Evolutionary conservation across 1,284 basidiomycete species (phyloP).

Genomic region (Irpex lacteus): DNA sequence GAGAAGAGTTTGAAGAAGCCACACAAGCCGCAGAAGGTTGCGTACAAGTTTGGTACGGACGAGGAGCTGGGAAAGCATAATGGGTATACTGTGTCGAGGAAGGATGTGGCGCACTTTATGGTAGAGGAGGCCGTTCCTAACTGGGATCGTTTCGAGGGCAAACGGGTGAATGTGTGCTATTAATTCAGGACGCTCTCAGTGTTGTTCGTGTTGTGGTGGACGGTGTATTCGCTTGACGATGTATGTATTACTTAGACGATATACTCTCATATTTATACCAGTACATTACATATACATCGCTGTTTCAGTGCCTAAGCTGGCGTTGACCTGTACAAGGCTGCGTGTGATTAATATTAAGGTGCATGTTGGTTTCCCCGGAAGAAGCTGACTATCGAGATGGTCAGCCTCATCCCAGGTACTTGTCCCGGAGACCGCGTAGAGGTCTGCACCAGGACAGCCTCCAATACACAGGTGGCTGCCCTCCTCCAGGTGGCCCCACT

Average conservation of each 20-base stretch:
- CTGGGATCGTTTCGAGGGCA: conserved; percentile 54
- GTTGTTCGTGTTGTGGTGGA: background rate
- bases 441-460: conserved; percentile 9
- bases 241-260: too few species aligned
- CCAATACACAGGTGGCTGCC: background rate
- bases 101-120: conserved; percentile 67
- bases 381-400: background rate
- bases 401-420: conserved; percentile 1
- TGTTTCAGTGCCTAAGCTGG: too few species aligned
- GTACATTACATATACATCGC: too few species aligned
- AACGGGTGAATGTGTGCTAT: conserved; percentile 38
- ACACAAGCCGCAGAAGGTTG: conserved; percentile 15
- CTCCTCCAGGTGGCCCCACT: conserved; percentile 3
- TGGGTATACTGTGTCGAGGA: conserved; percentile 54
- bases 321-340: too few species aligned
- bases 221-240: too few species aligned
- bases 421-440: conserved; percentile 10
- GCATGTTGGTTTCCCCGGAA: conserved; percentile 9
- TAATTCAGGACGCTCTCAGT: background rate
- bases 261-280: too few species aligned
- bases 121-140: conserved; percentile 42
- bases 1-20: conserved; percentile 17
- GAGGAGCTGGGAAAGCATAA: conserved; percentile 30
- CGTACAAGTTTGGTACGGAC: conserved; percentile 36
- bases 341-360: background rate